Percentiles rank a stretch among this genome's conserved stretches.
Evolutionary conservation across 352 stramenopile genomes (phyloP).

Genomic region (Pythium guiyangense): DNA sequence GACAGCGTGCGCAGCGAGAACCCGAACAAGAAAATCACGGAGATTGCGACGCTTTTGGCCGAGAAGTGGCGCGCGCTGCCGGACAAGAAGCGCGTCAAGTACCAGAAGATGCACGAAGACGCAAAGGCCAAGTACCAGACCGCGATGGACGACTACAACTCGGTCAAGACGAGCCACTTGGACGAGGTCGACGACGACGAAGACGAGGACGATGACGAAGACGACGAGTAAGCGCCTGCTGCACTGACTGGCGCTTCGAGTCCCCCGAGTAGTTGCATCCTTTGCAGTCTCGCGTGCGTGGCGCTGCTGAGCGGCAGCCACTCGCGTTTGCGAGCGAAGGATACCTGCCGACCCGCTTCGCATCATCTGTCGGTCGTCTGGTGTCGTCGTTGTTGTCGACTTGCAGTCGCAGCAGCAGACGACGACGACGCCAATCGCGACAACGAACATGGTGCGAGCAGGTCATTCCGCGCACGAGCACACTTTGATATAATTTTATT

Average conservation of each 20-base stretch:
- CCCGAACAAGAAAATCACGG: conserved; percentile 93
- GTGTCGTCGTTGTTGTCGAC: too few species aligned
- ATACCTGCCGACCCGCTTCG: too few species aligned
- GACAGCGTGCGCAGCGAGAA: conserved; percentile 89
- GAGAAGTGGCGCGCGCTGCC: conserved; percentile 87
- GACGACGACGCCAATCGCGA: too few species aligned
- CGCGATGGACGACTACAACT: conserved; percentile 91
- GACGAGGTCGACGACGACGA: conserved; percentile 61
- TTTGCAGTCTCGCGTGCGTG: not conserved
- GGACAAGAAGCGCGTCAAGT: conserved; percentile 90
- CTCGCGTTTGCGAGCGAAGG: not conserved
- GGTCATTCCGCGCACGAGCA: conserved; percentile 5
- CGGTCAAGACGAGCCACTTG: conserved; percentile 28
- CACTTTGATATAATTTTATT: conserved; percentile 21
- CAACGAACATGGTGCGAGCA: not conserved
- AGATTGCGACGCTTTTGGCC: conserved; percentile 82
- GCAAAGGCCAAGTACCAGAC: conserved; percentile 86
- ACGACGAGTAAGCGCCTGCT: conserved; percentile 48
- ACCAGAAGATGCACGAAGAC: conserved; percentile 84
- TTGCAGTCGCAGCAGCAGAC: too few species aligned
- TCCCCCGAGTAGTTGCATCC: conserved; percentile 12
- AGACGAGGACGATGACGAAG: conserved; percentile 60
- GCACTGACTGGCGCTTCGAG: not conserved
- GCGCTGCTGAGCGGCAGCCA: not conserved
- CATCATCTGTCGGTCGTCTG: too few species aligned